Conservation (phyloP, 495 filamentous ascomycete species). For the Daldinia caldariorum region DNA sequence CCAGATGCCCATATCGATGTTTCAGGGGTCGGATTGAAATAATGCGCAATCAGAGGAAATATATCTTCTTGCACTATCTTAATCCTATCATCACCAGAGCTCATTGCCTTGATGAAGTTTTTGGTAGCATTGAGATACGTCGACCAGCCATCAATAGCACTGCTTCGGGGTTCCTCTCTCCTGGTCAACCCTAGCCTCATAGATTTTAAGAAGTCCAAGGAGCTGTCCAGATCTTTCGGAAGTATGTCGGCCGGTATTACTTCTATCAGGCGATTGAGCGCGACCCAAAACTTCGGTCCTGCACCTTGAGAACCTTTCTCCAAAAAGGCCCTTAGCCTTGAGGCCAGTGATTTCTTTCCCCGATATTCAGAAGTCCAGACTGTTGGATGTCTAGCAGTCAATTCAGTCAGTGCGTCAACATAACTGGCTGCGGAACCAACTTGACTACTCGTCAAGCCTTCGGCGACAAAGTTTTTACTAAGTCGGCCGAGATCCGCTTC, state of each 20-base stretch:
- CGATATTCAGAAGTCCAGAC: slow-evolving; percentile 78
- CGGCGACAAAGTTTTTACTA: slow-evolving; percentile 71
- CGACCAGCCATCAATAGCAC: slow-evolving; percentile 73
- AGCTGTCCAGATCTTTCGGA: slow-evolving; percentile 51
- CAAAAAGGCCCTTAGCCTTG: slow-evolving; percentile 75
- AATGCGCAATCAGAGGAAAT: slow-evolving; percentile 53
- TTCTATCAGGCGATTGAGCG: slow-evolving; percentile 67
- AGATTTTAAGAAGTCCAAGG: slow-evolving; percentile 67
- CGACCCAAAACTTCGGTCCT: slow-evolving; percentile 74
- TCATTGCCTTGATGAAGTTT: slow-evolving; percentile 55
- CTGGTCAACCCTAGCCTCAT: slow-evolving; percentile 73
- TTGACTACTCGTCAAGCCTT: slow-evolving; percentile 74
- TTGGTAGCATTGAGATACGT: slow-evolving; percentile 71
- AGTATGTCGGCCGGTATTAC: slow-evolving; percentile 64
- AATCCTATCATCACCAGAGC: slow-evolving; percentile 37
- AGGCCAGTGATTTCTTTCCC: slow-evolving; percentile 71
- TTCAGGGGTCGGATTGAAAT: slow-evolving; percentile 51
- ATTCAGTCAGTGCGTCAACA: slow-evolving; percentile 66
- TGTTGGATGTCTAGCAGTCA: slow-evolving; percentile 71
- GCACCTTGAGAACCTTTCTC: slow-evolving; percentile 83
- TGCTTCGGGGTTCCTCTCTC: slow-evolving; percentile 76
- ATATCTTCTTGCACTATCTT: slow-evolving; percentile 58
- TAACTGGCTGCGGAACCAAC: slow-evolving; percentile 76
- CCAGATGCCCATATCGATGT: slow-evolving; percentile 48
- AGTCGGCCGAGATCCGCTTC: slow-evolving; percentile 65